These are phyloP conservation scores for Leccinum subtestaceum DNA, from an alignment of 768 basidiomycete genomes.

Conservation along the genomic window DNA sequence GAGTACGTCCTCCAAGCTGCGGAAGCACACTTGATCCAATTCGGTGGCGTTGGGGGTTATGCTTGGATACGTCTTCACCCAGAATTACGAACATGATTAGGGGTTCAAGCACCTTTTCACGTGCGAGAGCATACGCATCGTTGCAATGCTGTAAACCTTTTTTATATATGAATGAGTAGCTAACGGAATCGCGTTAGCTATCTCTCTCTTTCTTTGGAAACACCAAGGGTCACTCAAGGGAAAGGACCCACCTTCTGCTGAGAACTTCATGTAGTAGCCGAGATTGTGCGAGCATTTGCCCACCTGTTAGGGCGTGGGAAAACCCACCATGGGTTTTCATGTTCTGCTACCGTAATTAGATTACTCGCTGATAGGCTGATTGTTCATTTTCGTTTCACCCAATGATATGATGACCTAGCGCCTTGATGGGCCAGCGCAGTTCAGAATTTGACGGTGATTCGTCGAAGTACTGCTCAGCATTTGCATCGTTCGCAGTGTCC, in stretches of 20 bases:
- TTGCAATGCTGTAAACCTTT: constrained; percentile 10
- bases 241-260: neutral
- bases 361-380: neutral
- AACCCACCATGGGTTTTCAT: neutral
- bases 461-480: neutral
- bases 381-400: neutral
- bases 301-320: too few species aligned
- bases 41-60: constrained; percentile 37
- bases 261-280: neutral
- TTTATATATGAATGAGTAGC: constrained; percentile 15
- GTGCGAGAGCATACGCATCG: constrained; percentile 4
- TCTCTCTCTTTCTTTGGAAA: neutral
- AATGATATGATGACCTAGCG: neutral
- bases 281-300: neutral
- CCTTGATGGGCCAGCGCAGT: neutral
- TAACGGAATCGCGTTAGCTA: neutral
- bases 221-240: neutral
- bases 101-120: neutral
- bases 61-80: constrained; percentile 38
- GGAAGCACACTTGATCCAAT: constrained; percentile 37
- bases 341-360: neutral
- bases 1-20: constrained; percentile 41
- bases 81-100: constrained; percentile 15
- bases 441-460: neutral
- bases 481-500: neutral